A percentile compares a stretch with the other conserved stretches of the same genome.
These are phyloP conservation scores for Globisporangium camurandrum DNA, from an alignment of 352 stramenopile species.

Conservation along the genomic window DNA sequence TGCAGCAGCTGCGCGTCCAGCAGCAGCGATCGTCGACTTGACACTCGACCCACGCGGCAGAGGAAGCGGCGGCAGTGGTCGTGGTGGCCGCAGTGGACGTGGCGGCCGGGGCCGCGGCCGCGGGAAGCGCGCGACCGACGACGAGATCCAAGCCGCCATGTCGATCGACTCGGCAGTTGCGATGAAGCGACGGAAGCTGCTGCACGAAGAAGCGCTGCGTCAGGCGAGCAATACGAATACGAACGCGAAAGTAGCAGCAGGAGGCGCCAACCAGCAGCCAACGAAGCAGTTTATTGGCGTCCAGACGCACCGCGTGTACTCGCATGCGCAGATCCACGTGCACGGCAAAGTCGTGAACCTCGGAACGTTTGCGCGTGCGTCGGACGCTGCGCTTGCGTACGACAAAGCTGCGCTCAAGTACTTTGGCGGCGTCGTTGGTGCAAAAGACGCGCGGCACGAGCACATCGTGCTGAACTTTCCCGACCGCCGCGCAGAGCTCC, in stretches of 20 bases:
- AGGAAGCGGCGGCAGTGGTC: constrained; percentile 15
- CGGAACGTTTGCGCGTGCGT: constrained; percentile 55
- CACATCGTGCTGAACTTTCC: constrained; percentile 73
- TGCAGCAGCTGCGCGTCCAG: constrained; percentile 11
- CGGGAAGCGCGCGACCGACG: constrained; percentile 44
- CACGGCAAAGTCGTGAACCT: constrained; percentile 74
- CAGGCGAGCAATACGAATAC: background rate
- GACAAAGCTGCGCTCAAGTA: constrained; percentile 73
- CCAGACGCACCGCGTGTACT: constrained; percentile 60
- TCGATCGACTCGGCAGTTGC: constrained; percentile 1
- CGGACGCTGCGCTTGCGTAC: constrained; percentile 73
- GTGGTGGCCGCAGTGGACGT: constrained; percentile 22
- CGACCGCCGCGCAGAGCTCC: constrained; percentile 41
- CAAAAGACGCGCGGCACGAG: constrained; percentile 30
- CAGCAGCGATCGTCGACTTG: constrained; percentile 14
- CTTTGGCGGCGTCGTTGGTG: constrained; percentile 44
- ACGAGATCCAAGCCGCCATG: background rate
- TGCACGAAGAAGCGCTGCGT: constrained; percentile 5
- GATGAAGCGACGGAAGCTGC: constrained; percentile 26
- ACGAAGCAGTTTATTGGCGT: constrained; percentile 71
- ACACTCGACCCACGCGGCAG: too few relatives aligned
- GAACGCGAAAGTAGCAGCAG: constrained; percentile 1
- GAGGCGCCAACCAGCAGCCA: constrained; percentile 1
- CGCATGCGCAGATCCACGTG: constrained; percentile 72
- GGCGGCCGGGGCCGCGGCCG: constrained; percentile 34